Conservation (phyloP, 352 stramenopile genomes). For the Globisporangium acanthophoron region DNA sequence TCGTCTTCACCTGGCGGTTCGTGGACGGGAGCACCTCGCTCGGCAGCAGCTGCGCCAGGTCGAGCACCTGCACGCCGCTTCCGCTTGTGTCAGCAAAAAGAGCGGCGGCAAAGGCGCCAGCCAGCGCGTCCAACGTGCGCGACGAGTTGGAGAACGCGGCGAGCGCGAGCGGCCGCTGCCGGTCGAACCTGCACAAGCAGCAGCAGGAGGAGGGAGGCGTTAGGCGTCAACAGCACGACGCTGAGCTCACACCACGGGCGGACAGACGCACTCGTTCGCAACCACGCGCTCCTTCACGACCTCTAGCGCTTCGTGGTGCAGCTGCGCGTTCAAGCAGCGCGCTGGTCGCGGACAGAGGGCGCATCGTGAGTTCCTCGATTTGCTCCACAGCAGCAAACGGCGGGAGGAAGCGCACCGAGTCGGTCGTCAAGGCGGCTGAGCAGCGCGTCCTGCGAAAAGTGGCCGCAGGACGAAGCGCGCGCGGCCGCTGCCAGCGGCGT, state of each 20-base stretch:
- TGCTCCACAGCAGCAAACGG: too few relatives aligned
- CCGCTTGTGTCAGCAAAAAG: conserved; percentile 4
- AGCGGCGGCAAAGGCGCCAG: conserved; percentile 4
- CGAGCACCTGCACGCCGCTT: conserved; percentile 15
- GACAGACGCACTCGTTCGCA: conserved; percentile 33
- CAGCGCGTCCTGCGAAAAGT: conserved; percentile 34
- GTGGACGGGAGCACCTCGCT: conserved; percentile 13
- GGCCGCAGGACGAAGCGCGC: conserved; percentile 21
- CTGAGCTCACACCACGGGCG: too few relatives aligned
- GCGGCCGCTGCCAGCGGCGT: conserved; percentile 3
- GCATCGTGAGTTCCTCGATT: background rate
- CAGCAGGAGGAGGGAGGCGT: background rate
- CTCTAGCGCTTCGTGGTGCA: conserved; percentile 21
- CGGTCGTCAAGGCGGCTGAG: conserved; percentile 36
- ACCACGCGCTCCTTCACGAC: conserved; percentile 37
- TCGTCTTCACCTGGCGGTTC: conserved; percentile 46
- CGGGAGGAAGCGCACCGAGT: conserved; percentile 15
- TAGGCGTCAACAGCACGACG: background rate
- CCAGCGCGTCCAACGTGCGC: conserved; percentile 7
- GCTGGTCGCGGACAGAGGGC: background rate
- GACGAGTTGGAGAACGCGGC: conserved; percentile 49
- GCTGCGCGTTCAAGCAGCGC: conserved; percentile 25
- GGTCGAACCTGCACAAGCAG: conserved; percentile 23
- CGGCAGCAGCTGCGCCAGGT: conserved; percentile 21
- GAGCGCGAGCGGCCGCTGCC: conserved; percentile 40